A percentile compares a stretch with the other conserved stretches of the same genome.
These are phyloP conservation scores for Podila epicladia DNA, from an alignment of 192 early-diverging fungal genomes.

Conservation along the genomic window DNA sequence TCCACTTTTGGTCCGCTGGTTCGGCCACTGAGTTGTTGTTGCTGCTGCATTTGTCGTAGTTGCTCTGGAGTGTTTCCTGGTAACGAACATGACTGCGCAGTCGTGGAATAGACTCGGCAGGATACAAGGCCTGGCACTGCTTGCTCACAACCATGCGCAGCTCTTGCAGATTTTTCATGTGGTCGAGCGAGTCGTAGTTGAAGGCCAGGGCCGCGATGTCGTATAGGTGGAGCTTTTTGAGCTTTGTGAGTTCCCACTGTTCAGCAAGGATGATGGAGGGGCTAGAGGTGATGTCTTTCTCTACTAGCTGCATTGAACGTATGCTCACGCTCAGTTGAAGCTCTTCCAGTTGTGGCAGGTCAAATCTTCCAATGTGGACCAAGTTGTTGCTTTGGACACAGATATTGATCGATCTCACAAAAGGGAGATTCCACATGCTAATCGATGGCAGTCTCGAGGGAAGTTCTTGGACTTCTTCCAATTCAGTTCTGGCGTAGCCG, in stretches of 20 bases:
- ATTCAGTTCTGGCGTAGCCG: not conserved
- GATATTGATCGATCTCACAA: not conserved
- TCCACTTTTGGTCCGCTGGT: not conserved
- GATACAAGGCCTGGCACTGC: not conserved
- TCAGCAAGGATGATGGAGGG: not conserved
- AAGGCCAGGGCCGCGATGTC: slow-evolving; percentile 13
- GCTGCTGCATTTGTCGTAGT: not conserved
- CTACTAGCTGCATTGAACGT: not conserved
- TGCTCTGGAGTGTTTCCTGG: not conserved
- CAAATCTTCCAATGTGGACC: slow-evolving; percentile 7
- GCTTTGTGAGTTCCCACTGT: slow-evolving; percentile 7
- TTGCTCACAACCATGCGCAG: not conserved
- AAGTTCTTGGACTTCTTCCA: not conserved
- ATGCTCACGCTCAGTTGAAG: not conserved
- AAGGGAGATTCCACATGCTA: not conserved
- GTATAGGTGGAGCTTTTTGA: not conserved
- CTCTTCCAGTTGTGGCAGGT: slow-evolving; percentile 3
- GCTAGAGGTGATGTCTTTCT: not conserved
- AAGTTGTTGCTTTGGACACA: not conserved
- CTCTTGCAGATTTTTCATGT: slow-evolving; percentile 6
- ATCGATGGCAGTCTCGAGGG: not conserved
- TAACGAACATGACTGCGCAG: not conserved
- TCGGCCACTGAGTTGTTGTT: not conserved
- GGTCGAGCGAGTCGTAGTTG: slow-evolving; percentile 19
- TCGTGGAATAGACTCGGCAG: not conserved